These are phyloP conservation scores for Fennellomyces sp. DNA, from an alignment of 371 early-diverging fungal genomes.

Conservation along the genomic window DNA sequence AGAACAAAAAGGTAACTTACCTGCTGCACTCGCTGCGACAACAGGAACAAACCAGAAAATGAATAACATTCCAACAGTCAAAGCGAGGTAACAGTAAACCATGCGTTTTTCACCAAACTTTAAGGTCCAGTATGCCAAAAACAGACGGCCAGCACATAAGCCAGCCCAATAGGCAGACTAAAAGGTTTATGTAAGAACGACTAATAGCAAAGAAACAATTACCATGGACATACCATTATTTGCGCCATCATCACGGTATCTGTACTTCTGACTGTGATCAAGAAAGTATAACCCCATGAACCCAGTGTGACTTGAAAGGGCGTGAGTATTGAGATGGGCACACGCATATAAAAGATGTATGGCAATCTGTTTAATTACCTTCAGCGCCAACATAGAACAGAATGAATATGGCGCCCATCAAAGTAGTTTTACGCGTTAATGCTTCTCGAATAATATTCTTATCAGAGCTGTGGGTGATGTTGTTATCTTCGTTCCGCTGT, in stretches of 20 bases:
- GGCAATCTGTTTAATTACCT: too few species aligned
- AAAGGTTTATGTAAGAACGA: too few species aligned
- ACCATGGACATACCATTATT: too few species aligned
- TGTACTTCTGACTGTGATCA: conserved; percentile 21
- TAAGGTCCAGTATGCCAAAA: conserved; percentile 22
- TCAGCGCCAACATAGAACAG: conserved; percentile 30
- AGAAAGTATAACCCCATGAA: conserved; percentile 28
- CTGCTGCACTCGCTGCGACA: conserved; percentile 17
- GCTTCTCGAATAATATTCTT: too few species aligned
- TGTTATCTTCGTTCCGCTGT: conserved; percentile 3
- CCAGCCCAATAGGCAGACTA: conserved; percentile 17
- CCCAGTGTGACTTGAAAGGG: conserved; percentile 33
- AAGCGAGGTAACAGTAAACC: conserved; percentile 19
- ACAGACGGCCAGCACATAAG: conserved; percentile 20
- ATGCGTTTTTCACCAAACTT: conserved; percentile 28
- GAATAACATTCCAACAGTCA: conserved; percentile 14
- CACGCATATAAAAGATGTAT: too few species aligned
- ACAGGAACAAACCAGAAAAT: conserved; percentile 17
- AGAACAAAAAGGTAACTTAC: background rate
- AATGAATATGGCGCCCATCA: conserved; percentile 20
- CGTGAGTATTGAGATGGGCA: too few species aligned
- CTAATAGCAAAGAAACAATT: too few species aligned
- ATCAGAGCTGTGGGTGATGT: too few species aligned
- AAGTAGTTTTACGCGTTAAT: conserved; percentile 16
- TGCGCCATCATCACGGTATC: conserved; percentile 23